Evolutionary conservation across 2,329 filamentous ascomycete species (phyloP), one percentile per base, ranked within the genome.

Genomic region (Sporothrix brunneoviolacea): DNA sequence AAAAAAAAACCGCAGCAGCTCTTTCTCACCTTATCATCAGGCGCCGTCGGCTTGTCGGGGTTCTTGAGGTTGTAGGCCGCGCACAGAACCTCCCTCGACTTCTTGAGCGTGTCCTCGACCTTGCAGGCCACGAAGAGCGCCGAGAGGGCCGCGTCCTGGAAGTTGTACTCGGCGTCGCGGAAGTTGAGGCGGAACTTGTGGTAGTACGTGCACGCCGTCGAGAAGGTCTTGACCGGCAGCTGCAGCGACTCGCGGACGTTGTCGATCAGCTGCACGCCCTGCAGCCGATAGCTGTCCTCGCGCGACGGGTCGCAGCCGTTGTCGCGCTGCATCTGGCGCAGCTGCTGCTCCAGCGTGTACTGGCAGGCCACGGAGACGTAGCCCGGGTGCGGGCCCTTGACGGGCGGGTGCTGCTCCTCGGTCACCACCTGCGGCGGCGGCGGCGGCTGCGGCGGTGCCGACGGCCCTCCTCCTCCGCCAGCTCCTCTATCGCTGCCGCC

Each of bases 21-120:
- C 12, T 5, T 18, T 6, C 4, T 36, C 15, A 91, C 87, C 65
- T 85, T 84, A 67, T 96, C 90, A 66, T 97, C 91, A 4, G 87
- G 80, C 16, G 85, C 85, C 33, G 65, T 86, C 68, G 68, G 89
- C 76, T 67, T 86, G 65, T 69, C 84, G 58, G 61, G 79, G 63
- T 68, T 79, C 68, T 90, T 93, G 33, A 95, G 71, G 62, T 95
- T 96, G 68, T 91, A 89, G 21, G 88, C 85, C 1, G 91, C 90
- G 52, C 89, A 94, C 15, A 97, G 74, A 54, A 98, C 94, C 56
- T 98, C 93, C 52, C 81, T 83, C 4, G 89, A 95, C 72, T 97
- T 97, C 70, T 98, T 98, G 58, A 96, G 79, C 0, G 93, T 98
- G 66, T 98, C 93, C 68, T 98, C 93, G 40, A 94, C 90, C 71